Evolutionary conservation across 2,329 filamentous ascomycete genomes (phyloP).

Genomic region (Phaeosphaeriaceae sp.): DNA sequence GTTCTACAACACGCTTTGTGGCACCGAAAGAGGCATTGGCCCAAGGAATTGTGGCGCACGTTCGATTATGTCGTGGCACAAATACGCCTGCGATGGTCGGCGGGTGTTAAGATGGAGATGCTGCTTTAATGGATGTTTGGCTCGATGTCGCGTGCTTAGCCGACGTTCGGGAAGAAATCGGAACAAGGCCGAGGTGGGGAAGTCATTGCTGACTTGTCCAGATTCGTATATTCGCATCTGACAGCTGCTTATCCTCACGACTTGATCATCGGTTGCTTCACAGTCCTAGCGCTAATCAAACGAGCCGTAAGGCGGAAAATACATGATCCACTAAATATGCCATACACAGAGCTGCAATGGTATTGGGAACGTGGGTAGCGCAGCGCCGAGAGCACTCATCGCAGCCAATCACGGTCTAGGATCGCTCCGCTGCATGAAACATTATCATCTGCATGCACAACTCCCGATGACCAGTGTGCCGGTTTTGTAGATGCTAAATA

Average conservation of each 20-base stretch:
- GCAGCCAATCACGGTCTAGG: slow-evolving; percentile 25
- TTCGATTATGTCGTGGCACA: slow-evolving; percentile 33
- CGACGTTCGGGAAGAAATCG: slow-evolving; percentile 29
- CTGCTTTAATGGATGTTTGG: slow-evolving; percentile 34
- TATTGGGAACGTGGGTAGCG: slow-evolving; percentile 20
- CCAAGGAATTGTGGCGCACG: slow-evolving; percentile 32
- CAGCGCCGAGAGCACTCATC: slow-evolving; percentile 20
- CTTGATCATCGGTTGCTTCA: no score
- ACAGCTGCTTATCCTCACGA: background rate
- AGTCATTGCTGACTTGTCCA: background rate
- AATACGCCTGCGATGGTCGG: slow-evolving; percentile 15
- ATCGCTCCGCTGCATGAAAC: slow-evolving; percentile 27
- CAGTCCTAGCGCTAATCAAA: no score
- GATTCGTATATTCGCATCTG: background rate
- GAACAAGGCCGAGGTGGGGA: slow-evolving; percentile 15
- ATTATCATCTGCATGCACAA: slow-evolving; percentile 37
- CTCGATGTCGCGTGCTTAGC: slow-evolving; percentile 35
- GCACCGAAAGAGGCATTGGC: slow-evolving; percentile 27
- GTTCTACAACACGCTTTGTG: slow-evolving; percentile 33
- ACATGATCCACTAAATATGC: background rate
- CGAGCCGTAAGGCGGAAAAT: slow-evolving; percentile 1
- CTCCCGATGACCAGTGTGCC: slow-evolving; percentile 38
- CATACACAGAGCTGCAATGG: background rate
- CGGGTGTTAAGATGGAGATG: slow-evolving; percentile 20
- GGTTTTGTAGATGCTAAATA: slow-evolving; percentile 34